These are phyloP conservation scores for Polytrichum formosum DNA, from an alignment of 225 moss, liverwort and hornwort species.

Conservation along the genomic window DNA sequence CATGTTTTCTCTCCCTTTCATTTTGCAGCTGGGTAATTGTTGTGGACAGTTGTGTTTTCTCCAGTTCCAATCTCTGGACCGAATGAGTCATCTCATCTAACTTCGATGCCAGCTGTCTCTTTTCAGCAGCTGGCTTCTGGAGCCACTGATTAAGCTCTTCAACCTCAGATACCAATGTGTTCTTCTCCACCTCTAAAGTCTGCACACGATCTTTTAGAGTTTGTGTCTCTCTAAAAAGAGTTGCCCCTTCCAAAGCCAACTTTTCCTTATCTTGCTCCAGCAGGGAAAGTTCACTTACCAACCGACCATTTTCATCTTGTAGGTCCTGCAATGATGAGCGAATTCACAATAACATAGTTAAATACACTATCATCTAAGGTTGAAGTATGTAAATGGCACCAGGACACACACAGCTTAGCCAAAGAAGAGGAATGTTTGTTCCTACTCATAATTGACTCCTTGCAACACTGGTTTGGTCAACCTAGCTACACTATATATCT, in stretches of 20 bases:
- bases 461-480: too few species aligned
- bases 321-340: constrained; percentile 21
- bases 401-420: too few species aligned
- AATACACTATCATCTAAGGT: neutral
- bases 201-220: constrained; percentile 26
- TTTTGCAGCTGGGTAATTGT: constrained; percentile 23
- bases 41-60: constrained; percentile 22
- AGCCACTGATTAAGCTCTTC: constrained; percentile 52
- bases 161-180: constrained; percentile 35
- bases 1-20: constrained; percentile 22
- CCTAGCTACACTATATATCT: too few species aligned
- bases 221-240: constrained; percentile 18
- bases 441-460: too few species aligned
- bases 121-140: constrained; percentile 45
- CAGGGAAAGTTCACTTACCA: constrained; percentile 21
- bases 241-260: constrained; percentile 16
- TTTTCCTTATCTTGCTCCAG: constrained; percentile 25
- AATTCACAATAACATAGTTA: neutral
- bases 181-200: constrained; percentile 31
- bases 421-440: too few species aligned
- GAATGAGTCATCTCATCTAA: constrained; percentile 35
- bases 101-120: constrained; percentile 39
- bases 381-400: too few species aligned
- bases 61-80: constrained; percentile 27
- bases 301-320: constrained; percentile 36